Conservation (phyloP, 208 protist genomes). For the Trypanosomatidae sp. region DNA sequence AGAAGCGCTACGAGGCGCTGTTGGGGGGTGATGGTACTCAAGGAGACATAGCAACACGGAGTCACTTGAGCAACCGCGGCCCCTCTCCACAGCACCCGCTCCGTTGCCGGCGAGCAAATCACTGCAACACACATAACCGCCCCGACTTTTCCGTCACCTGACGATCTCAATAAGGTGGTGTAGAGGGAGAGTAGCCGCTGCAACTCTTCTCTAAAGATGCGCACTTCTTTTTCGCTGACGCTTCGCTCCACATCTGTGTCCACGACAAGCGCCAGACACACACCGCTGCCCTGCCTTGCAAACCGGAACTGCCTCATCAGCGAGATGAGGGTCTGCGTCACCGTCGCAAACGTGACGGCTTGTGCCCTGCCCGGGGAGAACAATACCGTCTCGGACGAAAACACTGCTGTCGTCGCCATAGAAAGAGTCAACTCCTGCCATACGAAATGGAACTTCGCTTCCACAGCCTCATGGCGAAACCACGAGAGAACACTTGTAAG, state of each 20-base stretch:
- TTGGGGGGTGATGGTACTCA: slow-evolving; percentile 17
- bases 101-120: slow-evolving; percentile 16
- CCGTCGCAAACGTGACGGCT: slow-evolving; percentile 2
- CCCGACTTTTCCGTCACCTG: background rate
- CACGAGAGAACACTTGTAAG: slow-evolving; percentile 16
- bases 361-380: background rate
- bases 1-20: slow-evolving; percentile 26
- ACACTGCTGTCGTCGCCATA: slow-evolving; percentile 2
- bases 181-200: slow-evolving; percentile 24
- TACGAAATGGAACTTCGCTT: slow-evolving; percentile 14
- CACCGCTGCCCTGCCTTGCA: slow-evolving; percentile 7
- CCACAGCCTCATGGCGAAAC: slow-evolving; percentile 17
- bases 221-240: background rate
- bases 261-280: slow-evolving; percentile 22
- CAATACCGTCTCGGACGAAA: background rate
- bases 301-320: slow-evolving; percentile 5
- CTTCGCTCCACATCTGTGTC: background rate
- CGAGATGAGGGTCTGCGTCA: slow-evolving; percentile 9
- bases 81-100: slow-evolving; percentile 26
- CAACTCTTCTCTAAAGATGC: slow-evolving; percentile 11
- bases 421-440: slow-evolving; percentile 24
- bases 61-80: background rate
- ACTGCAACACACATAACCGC: slow-evolving; percentile 25
- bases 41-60: slow-evolving; percentile 25
- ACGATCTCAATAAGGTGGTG: background rate